Percentiles rank a stretch among this genome's conserved stretches.
Conservation (phyloP, 2,329 filamentous ascomycete species). For the Botrytis fragariae region DNA sequence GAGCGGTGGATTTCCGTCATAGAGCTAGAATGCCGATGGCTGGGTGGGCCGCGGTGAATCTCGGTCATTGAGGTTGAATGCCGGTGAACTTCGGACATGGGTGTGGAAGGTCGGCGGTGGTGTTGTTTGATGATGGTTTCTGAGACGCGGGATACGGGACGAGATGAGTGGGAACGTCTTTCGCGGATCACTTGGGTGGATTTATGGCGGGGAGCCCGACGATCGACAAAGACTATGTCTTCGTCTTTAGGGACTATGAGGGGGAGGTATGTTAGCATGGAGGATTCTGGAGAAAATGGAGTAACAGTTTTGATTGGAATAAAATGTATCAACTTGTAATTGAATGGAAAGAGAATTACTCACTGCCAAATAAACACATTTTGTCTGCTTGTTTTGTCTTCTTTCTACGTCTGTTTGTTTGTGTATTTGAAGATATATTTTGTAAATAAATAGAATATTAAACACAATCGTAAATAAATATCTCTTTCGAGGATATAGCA, state of each 20-base stretch:
- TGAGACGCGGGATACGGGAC: slow-evolving; percentile 17
- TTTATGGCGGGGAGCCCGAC: slow-evolving; percentile 3
- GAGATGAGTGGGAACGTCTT: not conserved
- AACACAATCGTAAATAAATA: not conserved
- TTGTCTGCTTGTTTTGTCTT: not conserved
- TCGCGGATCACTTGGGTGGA: not conserved
- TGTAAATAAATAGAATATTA: not conserved
- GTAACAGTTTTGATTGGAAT: not conserved
- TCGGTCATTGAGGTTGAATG: slow-evolving; percentile 1
- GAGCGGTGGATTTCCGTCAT: slow-evolving; percentile 6
- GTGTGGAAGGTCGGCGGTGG: not conserved
- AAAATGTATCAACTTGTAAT: not conserved
- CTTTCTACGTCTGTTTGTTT: not conserved
- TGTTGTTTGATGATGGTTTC: slow-evolving; percentile 18
- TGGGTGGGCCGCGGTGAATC: not conserved
- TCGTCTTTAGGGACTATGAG: slow-evolving; percentile 17
- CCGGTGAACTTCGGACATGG: slow-evolving; percentile 11
- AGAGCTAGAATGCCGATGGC: not conserved
- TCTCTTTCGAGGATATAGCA: not conserved
- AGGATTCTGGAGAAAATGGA: no score
- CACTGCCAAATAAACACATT: slow-evolving; percentile 12
- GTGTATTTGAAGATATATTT: not conserved
- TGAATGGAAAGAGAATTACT: not conserved
- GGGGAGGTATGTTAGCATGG: not conserved
- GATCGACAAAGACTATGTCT: slow-evolving; percentile 19